These are phyloP conservation scores for Suhomyces atakaporum DNA, from an alignment of 1,139 yeast genomes.

Conservation along the genomic window DNA sequence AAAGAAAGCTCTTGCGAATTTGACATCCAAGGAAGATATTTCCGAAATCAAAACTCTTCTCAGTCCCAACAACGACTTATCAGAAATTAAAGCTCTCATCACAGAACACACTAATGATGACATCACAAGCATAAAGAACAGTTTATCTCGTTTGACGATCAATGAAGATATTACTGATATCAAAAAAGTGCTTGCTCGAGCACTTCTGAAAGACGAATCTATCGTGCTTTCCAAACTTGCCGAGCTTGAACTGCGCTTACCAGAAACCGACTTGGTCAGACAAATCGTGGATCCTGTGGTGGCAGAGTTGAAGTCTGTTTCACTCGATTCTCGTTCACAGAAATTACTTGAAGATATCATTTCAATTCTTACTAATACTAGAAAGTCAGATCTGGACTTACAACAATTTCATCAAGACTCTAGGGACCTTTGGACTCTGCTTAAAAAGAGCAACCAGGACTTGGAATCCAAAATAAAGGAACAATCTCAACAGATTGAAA, in stretches of 20 bases:
- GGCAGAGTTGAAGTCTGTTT: constrained; percentile 27
- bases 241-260: constrained; percentile 9
- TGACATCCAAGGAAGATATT: too few relatives aligned
- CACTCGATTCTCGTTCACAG: constrained; percentile 24
- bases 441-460: not conserved
- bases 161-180: constrained; percentile 6
- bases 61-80: too few relatives aligned
- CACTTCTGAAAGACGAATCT: constrained; percentile 7
- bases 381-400: constrained; percentile 7
- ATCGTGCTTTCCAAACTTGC: constrained; percentile 7
- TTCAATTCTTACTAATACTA: constrained; percentile 9
- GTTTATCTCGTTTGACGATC: too few relatives aligned
- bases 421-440: not conserved
- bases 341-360: constrained; percentile 24
- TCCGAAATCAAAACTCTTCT: too few relatives aligned
- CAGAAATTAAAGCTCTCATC: too few relatives aligned
- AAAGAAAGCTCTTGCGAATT: too few relatives aligned
- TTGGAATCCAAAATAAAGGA: not conserved
- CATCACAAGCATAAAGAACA: too few relatives aligned
- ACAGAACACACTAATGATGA: too few relatives aligned
- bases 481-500: constrained; percentile 1
- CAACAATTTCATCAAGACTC: constrained; percentile 8
- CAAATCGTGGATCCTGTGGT: constrained; percentile 30
- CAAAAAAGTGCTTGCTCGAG: constrained; percentile 7
- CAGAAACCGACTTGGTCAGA: constrained; percentile 21